Base-by-base conservation (phyloP, 331 rosid genomes). In the Cydonia oblonga region DNA sequence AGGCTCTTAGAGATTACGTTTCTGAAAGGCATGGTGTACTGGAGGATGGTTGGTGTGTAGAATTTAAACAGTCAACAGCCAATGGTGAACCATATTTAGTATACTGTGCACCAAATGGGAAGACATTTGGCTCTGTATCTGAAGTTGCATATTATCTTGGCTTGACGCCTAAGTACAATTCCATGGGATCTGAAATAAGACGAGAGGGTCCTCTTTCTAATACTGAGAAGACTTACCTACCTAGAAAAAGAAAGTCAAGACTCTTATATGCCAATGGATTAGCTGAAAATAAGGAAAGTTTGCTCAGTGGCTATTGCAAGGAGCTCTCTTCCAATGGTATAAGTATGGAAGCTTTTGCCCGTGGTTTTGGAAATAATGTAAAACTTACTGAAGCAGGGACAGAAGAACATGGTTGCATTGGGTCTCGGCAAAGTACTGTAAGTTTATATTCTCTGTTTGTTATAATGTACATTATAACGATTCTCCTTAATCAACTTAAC, bases 21-120 rank as follows among this genome's bases (percentile, higher is more conserved):
- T 86, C 93, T 67, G 96, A 90, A 79, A 84, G 86, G 84, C 92
- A 78, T 71, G 99, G 99, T 54, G 89, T 87, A 29, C 84, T 95
- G 74, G 97, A 88, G 86, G 99, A 91, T 64, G 97, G 99, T 66
- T 95, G 99, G 99, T 87, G 80, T 70, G 99, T 95, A 75, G 99
- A 95, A 73, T 80, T 95, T 70, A 88, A 87, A 80, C 87, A 80
- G 81, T 81, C 97, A 63, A 51, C 73, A 61, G 83, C 79, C 76
- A 87, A 81, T 80, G 78, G 90, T 74, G 96, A 95, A 61, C 59
- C 79, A 24, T 91, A 88, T 95, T 86, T 96, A 14, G 92, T 91
- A 69, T 95, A 95, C 88, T 81, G 92, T 84, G 93, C 97, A 24
- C 99, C 99, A 13, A 91, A 95, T 76, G 99, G 99, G 72, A 91